Base-by-base conservation (phyloP, 2,329 filamentous ascomycete genomes). In the Apiospora sp. region DNA sequence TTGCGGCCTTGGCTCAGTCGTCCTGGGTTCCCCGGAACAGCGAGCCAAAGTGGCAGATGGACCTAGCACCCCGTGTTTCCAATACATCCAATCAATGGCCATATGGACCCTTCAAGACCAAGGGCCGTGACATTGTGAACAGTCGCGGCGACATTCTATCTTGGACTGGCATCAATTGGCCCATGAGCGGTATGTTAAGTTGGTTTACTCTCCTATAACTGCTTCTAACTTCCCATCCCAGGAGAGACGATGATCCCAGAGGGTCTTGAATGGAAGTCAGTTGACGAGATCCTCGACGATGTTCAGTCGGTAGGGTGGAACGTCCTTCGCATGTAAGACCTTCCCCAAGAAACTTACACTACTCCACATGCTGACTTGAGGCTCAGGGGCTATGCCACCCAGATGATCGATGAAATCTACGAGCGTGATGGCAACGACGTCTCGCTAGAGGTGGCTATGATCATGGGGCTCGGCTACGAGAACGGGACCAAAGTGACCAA, bases 221-320 rank as follows among this genome's bases (percentile, higher is more conserved):
- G 19, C 24, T 43, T 6, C 79, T 81, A n/a, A 51, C 43, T 7
- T 64, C 70, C 16, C 27, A 13, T 22, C 4, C 48, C 27, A 79
- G 85, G 85, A 34, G 87, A 89, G 71, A 85, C 86, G 3, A 89
- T 89, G 87, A 82, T 89, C 1, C 87, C 87, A 0, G 88, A 90
- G 77, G 88, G 87, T 13, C 81, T 89, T 5, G 87, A 89, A 75
- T 87, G 88, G 80, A 82, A 83, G 58, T 88, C 87, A 0, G 83
- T 87, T 16, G 82, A 82, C 4, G 82, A 82, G 1, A 89, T 89
- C 51, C 82, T 89, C 3, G 80, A 84, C 58, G 83, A 84, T 76
- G 82, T 88, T 69, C 85, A 84, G 37, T 83, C 83, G 54, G 81
- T 89, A 12, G 87, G 87, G 1, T 86, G 89, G 78, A 90, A 90